Percentiles rank a stretch among this genome's conserved stretches.
Evolutionary conservation across 2,329 filamentous ascomycete genomes (phyloP).

Genomic region (Fusarium sp.): DNA sequence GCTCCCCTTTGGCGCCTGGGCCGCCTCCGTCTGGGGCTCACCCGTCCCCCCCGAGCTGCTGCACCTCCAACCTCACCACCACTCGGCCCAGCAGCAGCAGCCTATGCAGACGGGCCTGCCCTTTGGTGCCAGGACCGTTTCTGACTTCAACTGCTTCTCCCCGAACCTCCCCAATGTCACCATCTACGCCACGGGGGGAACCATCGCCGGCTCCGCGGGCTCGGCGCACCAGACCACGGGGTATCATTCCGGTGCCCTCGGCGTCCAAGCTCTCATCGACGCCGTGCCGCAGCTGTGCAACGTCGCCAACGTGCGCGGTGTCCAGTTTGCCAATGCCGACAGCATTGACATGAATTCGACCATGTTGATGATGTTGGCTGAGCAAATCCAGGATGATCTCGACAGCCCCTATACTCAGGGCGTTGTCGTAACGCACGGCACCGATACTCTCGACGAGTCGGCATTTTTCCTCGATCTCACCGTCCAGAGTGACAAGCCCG

Average conservation of each 20-base stretch:
- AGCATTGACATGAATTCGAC: constrained; percentile 57
- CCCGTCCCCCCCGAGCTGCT: constrained; percentile 38
- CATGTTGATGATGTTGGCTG: constrained; percentile 57
- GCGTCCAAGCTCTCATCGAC: constrained; percentile 59
- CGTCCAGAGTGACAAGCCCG: constrained; percentile 63
- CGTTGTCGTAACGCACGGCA: constrained; percentile 69
- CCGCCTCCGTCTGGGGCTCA: constrained; percentile 41
- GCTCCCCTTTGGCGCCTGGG: constrained; percentile 38
- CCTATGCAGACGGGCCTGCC: constrained; percentile 25
- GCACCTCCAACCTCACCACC: constrained; percentile 32
- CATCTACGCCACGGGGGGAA: constrained; percentile 65
- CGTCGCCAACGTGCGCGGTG: constrained; percentile 61
- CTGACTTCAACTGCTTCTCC: constrained; percentile 41
- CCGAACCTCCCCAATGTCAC: constrained; percentile 60
- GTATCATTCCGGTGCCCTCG: constrained; percentile 54
- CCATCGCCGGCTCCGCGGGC: constrained; percentile 62
- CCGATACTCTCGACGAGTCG: constrained; percentile 69
- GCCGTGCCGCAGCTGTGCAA: constrained; percentile 63
- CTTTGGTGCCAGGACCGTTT: constrained; percentile 11
- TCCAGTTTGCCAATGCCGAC: constrained; percentile 60
- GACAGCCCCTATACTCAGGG: constrained; percentile 54
- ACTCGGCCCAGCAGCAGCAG: constrained; percentile 30
- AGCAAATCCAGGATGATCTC: constrained; percentile 58
- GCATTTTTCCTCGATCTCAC: constrained; percentile 69
- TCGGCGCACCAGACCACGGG: constrained; percentile 57